Evolutionary conservation across 306 rosid species (phyloP), one percentile per base, ranked within the genome.

Genomic region (Dalbergia cultrata): DNA sequence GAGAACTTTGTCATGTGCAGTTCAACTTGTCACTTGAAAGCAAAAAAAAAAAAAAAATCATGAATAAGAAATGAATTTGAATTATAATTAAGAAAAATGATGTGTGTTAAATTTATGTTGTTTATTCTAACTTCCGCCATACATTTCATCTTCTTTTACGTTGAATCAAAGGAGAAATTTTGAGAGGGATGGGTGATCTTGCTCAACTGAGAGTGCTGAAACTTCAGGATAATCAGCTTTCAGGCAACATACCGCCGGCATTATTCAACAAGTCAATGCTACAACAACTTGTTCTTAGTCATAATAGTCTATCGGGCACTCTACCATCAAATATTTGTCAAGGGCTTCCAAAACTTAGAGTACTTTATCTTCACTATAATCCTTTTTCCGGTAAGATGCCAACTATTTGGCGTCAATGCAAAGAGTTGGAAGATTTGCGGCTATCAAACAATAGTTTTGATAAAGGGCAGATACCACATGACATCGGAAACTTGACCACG

Each of bases 161-260:
- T 33, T 31, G 53, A 76, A 68, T 34, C 59, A 33, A 21, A 80
- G 82, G 85, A 52, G 59, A 43, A 45, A 69, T 82, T 60, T 78
- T 73, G 1, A 76, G 56, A 61, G 78, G 73, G 16, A 34, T 65
- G 5, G 73, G 65, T 35, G 73, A 76, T 65, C 81, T 76, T 34
- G 4, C 41, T 17, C 41, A 35, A 4, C 31, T 76, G 5, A 50
- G n/a, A 37, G 13, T 5, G 3, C 0, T 77, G 44, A 9, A 65
- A 17, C 17, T 76, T 31, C 12, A 13, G 3, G 0, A 9, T 6
- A 82, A 76, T 52, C 7, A 33, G 6, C 26, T 82, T 56, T 35
- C 26, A 0, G 81, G 85, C 45, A 49, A 49, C 11, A 35, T 82
- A 61, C 14, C 74, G 0, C 26, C 13, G 0, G 8, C 44, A 13